Conservation (phyloP, 2,329 filamentous ascomycete species). For the Cryphonectria carpinicola region DNA sequence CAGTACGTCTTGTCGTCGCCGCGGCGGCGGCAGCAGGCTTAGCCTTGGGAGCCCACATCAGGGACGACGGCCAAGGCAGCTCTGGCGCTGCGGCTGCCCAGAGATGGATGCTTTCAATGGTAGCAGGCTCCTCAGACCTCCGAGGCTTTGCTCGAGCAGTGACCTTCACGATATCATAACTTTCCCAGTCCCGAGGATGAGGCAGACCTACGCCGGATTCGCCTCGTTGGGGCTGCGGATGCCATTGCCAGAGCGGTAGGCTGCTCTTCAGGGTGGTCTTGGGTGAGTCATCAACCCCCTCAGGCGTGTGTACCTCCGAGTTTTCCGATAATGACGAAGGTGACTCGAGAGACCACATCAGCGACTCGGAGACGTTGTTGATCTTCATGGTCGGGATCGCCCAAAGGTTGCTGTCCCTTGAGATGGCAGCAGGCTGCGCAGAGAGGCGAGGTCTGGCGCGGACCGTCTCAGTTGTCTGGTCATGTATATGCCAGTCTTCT, state of each 20-base stretch:
- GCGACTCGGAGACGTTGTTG: conserved; percentile 4
- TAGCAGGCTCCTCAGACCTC: conserved; percentile 20
- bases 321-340: neutral
- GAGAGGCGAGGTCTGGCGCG: conserved; percentile 27
- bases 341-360: conserved; percentile 21
- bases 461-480: conserved; percentile 25
- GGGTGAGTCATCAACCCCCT: neutral
- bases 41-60: conserved; percentile 17
- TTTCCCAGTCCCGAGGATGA: conserved; percentile 29
- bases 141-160: conserved; percentile 28
- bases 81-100: conserved; percentile 30
- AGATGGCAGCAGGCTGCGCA: conserved; percentile 20
- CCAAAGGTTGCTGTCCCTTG: conserved; percentile 32
- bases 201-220: conserved; percentile 28
- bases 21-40: neutral
- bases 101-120: conserved; percentile 29
- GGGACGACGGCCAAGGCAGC: conserved; percentile 4
- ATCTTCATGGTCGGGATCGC: conserved; percentile 12
- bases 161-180: conserved; percentile 21
- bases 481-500: conserved; percentile 28
- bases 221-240: conserved; percentile 6
- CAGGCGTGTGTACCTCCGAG: neutral
- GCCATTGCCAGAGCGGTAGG: conserved; percentile 22
- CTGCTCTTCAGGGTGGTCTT: neutral
- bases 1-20: neutral